Evolutionary conservation across 345 rosid genomes (phyloP), one percentile per base, ranked within the genome.

Genomic region (Triadica sebifera): DNA sequence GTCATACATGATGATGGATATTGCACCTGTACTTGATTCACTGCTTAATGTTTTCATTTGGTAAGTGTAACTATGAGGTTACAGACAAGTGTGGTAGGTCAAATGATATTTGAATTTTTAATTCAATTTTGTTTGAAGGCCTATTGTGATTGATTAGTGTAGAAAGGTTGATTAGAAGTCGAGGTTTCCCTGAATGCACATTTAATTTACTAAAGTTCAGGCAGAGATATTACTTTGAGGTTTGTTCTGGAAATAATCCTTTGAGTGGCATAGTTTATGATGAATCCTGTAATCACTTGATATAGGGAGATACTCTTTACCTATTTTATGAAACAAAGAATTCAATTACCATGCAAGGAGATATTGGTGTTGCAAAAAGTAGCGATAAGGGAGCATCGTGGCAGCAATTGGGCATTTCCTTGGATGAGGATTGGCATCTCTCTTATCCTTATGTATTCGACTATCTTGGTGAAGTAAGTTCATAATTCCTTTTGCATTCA

Each of bases 381-480:
- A 66, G 72, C 1, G 97, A 95, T 56, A 86, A 87, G 62, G 97
- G 99, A 78, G 98, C 93, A 12, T 89, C 97, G 4, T 95, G 99
- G 99, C 81, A 90, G 71, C 92, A 89, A 74, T 80, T 95, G 81
- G 99, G 99, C 43, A 81, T 90, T 65, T 98, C 93, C 60, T 80
- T 95, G 84, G 96, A 95, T 71, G 99, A 95, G 84, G 86, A 90
- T 49, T 93, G 99, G 98, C 99, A 95, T 72, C 89, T 93, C 75
- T 95, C 99, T 16, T 95, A 76, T 78, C 99, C 99, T 2, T 95
- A 89, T 55, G 89, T 95, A 29, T 95, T 95, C 73, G 75, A 85
- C 73, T 86, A 89, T 82, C 87, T 77, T 41, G 93, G 91, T 56
- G 80, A 93, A 73, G 99, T 95, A 88, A 88, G 94, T 61, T 61